Evolutionary conservation across 2,329 filamentous ascomycete species (phyloP).

Genomic region (Sporothrix globosa): DNA sequence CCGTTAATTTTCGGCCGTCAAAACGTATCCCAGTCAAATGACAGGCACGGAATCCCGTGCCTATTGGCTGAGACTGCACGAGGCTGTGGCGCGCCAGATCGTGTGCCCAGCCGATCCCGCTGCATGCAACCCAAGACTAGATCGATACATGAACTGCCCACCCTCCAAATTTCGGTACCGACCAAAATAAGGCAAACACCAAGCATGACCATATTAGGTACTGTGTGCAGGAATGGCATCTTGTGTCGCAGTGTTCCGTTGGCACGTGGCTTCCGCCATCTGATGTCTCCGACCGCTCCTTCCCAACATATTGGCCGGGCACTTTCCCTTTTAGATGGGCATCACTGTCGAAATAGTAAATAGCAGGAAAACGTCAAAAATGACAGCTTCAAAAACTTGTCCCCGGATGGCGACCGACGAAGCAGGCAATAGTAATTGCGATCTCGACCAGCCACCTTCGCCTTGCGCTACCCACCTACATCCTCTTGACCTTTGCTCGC

Average conservation of each 20-base stretch:
- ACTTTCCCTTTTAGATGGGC: background rate
- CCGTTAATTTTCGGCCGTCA: no score
- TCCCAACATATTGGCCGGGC: background rate
- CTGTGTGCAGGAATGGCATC: background rate
- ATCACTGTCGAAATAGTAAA: conserved; percentile 6
- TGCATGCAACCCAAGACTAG: conserved; percentile 17
- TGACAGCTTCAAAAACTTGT: background rate
- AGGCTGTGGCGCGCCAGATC: conserved; percentile 18
- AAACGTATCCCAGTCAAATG: no score
- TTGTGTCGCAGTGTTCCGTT: background rate
- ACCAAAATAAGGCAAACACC: background rate
- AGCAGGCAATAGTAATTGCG: background rate
- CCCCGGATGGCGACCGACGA: background rate
- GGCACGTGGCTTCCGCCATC: background rate
- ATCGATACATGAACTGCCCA: conserved; percentile 1
- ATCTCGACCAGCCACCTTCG: background rate
- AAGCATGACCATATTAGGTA: no score
- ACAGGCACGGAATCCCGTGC: background rate
- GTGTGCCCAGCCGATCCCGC: background rate
- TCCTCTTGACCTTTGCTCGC: background rate
- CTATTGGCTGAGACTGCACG: conserved; percentile 13
- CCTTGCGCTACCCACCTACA: background rate
- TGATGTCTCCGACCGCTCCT: conserved; percentile 4
- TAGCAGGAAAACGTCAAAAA: background rate
- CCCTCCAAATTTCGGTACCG: background rate